Evolutionary conservation across 2,329 filamentous ascomycete genomes (phyloP), one percentile per base, ranked within the genome.

Genomic region (Aureobasidium sp.): DNA sequence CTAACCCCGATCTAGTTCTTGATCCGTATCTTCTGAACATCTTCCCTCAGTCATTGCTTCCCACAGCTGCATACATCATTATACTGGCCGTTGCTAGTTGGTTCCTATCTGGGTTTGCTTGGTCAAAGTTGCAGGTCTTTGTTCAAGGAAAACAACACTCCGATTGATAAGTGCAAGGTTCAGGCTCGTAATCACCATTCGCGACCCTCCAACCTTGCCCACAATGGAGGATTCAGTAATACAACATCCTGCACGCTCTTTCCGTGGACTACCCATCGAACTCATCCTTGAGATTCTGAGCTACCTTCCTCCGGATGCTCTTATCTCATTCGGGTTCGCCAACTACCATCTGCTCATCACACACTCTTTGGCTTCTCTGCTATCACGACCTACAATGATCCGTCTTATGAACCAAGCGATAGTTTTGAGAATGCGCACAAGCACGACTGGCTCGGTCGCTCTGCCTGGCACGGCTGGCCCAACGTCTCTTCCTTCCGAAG

Each of bases 11-110:
- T 25, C 75, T 86, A 73, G 89, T 97, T 68, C 83, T 99, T 29
- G 94, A 97, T 73, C 91, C 91, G 0, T 97, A 87, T 70, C 64
- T 95, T 44, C 76, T 87, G 69, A 94, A 95, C 76, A 70, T 91
- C 16, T 80, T 97, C 58, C 94, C 94, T 13, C 80, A 79, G 57
- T 96, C 91, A 4, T 78, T 97, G 16, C 69, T 88, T 27, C 86
- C 89, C 25, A 93, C 88, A 2, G 84, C 83, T 13, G 77, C 76
- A 39, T 96, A 91, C 73, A 80, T 95, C 59, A 68, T 81, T 4
- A 66, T 83, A 3, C 81, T 96, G 59, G 84, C 85, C 10, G 64
- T 80, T 41, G 66, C 76, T 42, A 77, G 79, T 32, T 82, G 80
- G 73, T 78, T 79, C 52, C 63, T 84, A 1, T 83, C 81, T 2